A percentile compares a stretch with the other conserved stretches of the same genome.
Conservation (phyloP, 2,329 filamentous ascomycete genomes). For the Aspergillus quadricinctus region DNA sequence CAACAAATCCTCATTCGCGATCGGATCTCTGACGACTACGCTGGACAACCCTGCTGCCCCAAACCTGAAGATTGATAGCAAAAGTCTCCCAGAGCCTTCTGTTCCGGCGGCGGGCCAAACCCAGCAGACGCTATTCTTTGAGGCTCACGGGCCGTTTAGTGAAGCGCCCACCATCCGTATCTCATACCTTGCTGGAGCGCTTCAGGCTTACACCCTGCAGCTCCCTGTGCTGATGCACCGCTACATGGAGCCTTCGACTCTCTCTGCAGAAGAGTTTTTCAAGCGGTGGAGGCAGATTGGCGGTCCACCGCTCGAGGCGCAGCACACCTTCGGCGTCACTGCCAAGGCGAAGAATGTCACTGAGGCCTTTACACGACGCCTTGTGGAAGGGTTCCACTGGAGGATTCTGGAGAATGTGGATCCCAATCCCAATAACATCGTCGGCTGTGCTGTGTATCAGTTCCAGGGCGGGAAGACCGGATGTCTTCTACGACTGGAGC, state of each 20-base stretch:
- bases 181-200: slow-evolving; percentile 86
- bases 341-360: slow-evolving; percentile 62
- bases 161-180: slow-evolving; percentile 85
- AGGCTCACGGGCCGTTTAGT: slow-evolving; percentile 74
- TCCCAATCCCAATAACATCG: slow-evolving; percentile 88
- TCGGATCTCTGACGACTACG: slow-evolving; percentile 91
- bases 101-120: slow-evolving; percentile 72
- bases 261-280: slow-evolving; percentile 92
- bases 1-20: slow-evolving; percentile 81
- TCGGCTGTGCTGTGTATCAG: slow-evolving; percentile 80
- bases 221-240: slow-evolving; percentile 86
- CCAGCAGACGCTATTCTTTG: slow-evolving; percentile 93
- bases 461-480: slow-evolving; percentile 81
- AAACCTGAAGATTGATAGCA: slow-evolving; percentile 80
- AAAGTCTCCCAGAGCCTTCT: slow-evolving; percentile 78
- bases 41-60: slow-evolving; percentile 64
- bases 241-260: slow-evolving; percentile 89
- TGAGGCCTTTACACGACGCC: slow-evolving; percentile 64
- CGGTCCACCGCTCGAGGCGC: slow-evolving; percentile 77
- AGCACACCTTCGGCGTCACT: slow-evolving; percentile 73
- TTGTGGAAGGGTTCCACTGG: slow-evolving; percentile 85
- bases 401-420: slow-evolving; percentile 80
- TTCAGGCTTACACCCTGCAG: slow-evolving; percentile 89
- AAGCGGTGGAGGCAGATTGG: slow-evolving; percentile 99
- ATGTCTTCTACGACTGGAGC: slow-evolving; percentile 87